Evolutionary conservation across 169 alveolate species (phyloP), one percentile per base, ranked within the genome.

Genomic region (Plasmodium inui): DNA sequence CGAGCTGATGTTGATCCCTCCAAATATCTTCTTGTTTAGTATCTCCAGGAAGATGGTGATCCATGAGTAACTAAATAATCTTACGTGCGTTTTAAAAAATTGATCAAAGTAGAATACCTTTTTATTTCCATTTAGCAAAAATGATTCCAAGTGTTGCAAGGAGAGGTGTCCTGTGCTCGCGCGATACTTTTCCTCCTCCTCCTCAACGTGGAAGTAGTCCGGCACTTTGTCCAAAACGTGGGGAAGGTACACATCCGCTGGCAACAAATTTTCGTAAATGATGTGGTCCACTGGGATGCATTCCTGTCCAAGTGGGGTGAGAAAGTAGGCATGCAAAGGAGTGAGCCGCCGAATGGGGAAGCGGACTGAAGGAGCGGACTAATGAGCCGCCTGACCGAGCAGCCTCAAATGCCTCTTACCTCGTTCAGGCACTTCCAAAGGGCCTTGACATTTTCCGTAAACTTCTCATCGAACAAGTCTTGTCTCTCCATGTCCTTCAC

Each of bases 31-130:
- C 70, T 32, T 79, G 53, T 37, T 41, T 50, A 89, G 61, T 37
- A 79, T n/a, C 34, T 89, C 94, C 28, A 89, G 72, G 34, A 89
- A 89, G 19, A 89, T 89, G 22, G 94, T 89, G 3, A 89, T 26
- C 94, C 94, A 89, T 7, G 94, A 89, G 32, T 89, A 89, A n/a
- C 73, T 78, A 30, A 78, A 89, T 32, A 89, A 14, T 10, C 70
- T 89, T 79, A 89, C 34, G 71, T 89, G 89, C 22, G 94, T 89
- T 78, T 79, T 89, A 19, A 89, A 89, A 22, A 89, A 67, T 28
- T 57, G 41, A 44, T 89, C 94, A 39, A 89, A 78, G 82, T 79
- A 89, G 34, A 89, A 79, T 41, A 89, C 53, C 22, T 61, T 79
- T 9, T 78, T 44, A 61, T 79, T 72, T 22, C 74, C 78, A 67